A percentile compares a stretch with the other conserved stretches of the same genome.
Evolutionary conservation across 345 rosid species (phyloP).

Genomic region (Hevea brasiliensis): DNA sequence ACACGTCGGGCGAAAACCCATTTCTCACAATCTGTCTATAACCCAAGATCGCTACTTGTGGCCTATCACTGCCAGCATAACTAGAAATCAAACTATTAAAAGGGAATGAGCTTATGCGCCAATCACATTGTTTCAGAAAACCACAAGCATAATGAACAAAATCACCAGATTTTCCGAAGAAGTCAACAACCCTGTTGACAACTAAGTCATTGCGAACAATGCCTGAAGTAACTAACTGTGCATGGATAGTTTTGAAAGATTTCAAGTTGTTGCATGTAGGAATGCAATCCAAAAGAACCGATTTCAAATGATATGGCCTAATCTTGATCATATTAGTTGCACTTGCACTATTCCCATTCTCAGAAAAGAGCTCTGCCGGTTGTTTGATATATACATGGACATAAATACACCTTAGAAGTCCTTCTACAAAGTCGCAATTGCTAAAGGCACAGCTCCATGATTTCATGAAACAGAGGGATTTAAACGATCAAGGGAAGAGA

Average conservation of each 20-base stretch:
- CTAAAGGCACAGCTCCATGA: not conserved
- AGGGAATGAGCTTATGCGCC: slow-evolving; percentile 28
- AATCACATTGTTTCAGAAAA: slow-evolving; percentile 18
- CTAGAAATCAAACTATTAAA: slow-evolving; percentile 22
- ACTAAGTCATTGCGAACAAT: slow-evolving; percentile 24
- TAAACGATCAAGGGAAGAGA: too few species aligned
- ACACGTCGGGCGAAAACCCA: slow-evolving; percentile 42
- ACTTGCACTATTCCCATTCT: not conserved
- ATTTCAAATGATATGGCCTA: not conserved
- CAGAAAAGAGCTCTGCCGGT: not conserved
- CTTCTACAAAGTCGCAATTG: not conserved
- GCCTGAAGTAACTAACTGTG: slow-evolving; percentile 19
- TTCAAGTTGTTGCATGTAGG: slow-evolving; percentile 32
- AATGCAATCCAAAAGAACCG: slow-evolving; percentile 23
- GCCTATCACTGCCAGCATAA: slow-evolving; percentile 14
- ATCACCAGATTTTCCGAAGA: slow-evolving; percentile 21
- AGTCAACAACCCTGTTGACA: slow-evolving; percentile 24
- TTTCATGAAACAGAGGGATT: not conserved
- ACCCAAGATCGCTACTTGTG: slow-evolving; percentile 8
- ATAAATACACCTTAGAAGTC: too few species aligned
- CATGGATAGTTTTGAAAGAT: slow-evolving; percentile 39
- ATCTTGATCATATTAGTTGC: not conserved
- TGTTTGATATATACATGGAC: not conserved
- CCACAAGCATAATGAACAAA: slow-evolving; percentile 13
- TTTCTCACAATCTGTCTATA: slow-evolving; percentile 21